Evolutionary conservation across 2,329 filamentous ascomycete species (phyloP), one percentile per base, ranked within the genome.

Genomic region (Torrubiella hemipterigena): DNA sequence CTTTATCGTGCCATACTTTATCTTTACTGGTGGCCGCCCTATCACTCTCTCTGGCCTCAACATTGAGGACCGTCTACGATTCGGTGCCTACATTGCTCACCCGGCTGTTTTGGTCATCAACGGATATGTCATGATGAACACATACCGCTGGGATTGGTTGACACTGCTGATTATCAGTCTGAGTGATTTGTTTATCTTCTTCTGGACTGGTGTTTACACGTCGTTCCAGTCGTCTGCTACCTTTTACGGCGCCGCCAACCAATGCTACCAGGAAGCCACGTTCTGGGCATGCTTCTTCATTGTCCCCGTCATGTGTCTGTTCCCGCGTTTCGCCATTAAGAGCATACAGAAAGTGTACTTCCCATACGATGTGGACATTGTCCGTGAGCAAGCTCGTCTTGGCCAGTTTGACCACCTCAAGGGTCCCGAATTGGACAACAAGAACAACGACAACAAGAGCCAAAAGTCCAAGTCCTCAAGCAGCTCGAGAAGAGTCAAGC

Each of bases 131-230:
- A 65, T 98, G 41, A 77, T 96, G 61, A 98, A 98, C 58, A 93
- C 83, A 1, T 96, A 94, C 56, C 76, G 89, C 38, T 98, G 91
- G 91, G 91, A 98, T 54, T 98, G 89, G 89, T 66, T 98, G 47
- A 93, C 93, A 59, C 58, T 87, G 15, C 63, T 94, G 36, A 79
- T 95, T 39, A 80, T 93, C 31, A 58, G 59, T 16, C 70, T 96
- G 54, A 94, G 86, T 58, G 81, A 81, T 39, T 54, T 96, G 18
- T 73, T 95, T 46, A 74, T 96, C 49, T 98, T 86, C 66, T 81
- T 93, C 61, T 96, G 91, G 86, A 95, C 91, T 6, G 91, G 86
- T 18, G 69, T 93, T 22, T 98, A 93, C 59, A 69, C 69, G 0
- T 55, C 66, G 4, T 60, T 61, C 23, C 62, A 58, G 6, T 63